A percentile compares a stretch with the other conserved stretches of the same genome.
These are phyloP conservation scores for Globisporangium irregulare DNA, from an alignment of 352 stramenopile genomes.

Conservation along the genomic window DNA sequence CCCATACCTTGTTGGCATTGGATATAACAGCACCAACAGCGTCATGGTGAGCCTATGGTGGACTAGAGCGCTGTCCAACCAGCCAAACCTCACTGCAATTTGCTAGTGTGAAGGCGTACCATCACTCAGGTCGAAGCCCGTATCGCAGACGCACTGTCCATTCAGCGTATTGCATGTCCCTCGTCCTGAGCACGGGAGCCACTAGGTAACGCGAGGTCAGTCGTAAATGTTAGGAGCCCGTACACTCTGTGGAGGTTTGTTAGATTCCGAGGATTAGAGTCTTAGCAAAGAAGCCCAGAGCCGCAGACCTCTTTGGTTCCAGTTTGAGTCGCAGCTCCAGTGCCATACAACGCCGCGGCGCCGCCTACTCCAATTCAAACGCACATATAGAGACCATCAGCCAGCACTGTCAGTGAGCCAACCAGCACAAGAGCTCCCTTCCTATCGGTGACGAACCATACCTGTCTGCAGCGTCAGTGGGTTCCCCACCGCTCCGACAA, in stretches of 20 bases:
- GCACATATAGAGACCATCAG: neutral
- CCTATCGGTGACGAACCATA: slow-evolving; percentile 6
- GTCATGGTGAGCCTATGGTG: no score
- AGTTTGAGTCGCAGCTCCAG: slow-evolving; percentile 26
- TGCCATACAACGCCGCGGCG: slow-evolving; percentile 30
- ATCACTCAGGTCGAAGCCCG: slow-evolving; percentile 53
- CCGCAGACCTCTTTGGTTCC: slow-evolving; percentile 59
- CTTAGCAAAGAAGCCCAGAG: neutral
- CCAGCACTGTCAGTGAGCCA: neutral
- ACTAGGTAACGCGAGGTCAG: slow-evolving; percentile 27
- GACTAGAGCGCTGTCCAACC: no score
- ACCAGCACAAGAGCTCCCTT: neutral
- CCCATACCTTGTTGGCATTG: slow-evolving; percentile 19
- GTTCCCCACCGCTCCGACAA: slow-evolving; percentile 29
- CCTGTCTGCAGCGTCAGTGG: slow-evolving; percentile 39
- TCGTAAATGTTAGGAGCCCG: neutral
- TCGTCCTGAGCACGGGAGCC: slow-evolving; percentile 57
- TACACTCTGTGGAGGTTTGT: neutral
- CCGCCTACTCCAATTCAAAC: slow-evolving; percentile 23
- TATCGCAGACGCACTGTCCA: slow-evolving; percentile 45
- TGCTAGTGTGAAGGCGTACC: slow-evolving; percentile 22
- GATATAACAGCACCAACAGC: no score
- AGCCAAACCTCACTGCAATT: neutral
- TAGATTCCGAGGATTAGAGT: no score
- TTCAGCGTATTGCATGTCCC: slow-evolving; percentile 48